Evolutionary conservation across 495 filamentous ascomycete genomes (phyloP).

Genomic region (Filosporella fistucella): DNA sequence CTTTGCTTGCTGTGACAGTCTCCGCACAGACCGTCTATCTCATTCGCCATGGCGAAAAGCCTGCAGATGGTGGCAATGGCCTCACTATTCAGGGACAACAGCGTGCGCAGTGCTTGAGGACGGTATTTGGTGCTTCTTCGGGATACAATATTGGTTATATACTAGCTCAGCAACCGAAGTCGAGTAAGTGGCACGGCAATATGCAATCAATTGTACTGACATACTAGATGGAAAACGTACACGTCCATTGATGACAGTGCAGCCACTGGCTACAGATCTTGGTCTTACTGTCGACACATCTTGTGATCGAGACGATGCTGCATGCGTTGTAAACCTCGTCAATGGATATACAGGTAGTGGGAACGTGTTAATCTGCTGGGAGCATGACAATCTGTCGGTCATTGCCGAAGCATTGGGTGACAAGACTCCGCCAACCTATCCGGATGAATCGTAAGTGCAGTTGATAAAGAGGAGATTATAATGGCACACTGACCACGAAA

Average conservation of each 20-base stretch:
- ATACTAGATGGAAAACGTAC: slow-evolving; percentile 40
- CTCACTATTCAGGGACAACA: slow-evolving; percentile 39
- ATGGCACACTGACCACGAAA: slow-evolving; percentile 2
- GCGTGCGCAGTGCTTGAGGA: slow-evolving; percentile 47
- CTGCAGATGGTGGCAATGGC: slow-evolving; percentile 33
- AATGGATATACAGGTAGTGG: slow-evolving; percentile 35
- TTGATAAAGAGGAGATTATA: background rate
- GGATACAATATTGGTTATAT: slow-evolving; percentile 49
- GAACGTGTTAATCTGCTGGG: slow-evolving; percentile 58
- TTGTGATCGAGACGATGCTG: slow-evolving; percentile 41
- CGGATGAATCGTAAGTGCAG: slow-evolving; percentile 16
- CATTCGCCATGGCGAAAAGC: slow-evolving; percentile 58
- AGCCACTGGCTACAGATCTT: slow-evolving; percentile 45
- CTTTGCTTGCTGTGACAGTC: background rate
- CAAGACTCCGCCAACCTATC: slow-evolving; percentile 11
- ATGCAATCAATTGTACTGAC: background rate
- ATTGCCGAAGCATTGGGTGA: slow-evolving; percentile 39
- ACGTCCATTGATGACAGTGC: slow-evolving; percentile 48
- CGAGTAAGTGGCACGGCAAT: slow-evolving; percentile 24
- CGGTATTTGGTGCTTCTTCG: slow-evolving; percentile 41
- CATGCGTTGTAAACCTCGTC: slow-evolving; percentile 41
- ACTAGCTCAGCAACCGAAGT: slow-evolving; percentile 44
- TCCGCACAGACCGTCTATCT: slow-evolving; percentile 38
- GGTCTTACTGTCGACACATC: slow-evolving; percentile 47
- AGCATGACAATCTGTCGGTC: slow-evolving; percentile 44